phyloP scores from a whole-genome alignment of 208 protist genomes.

The Leishmania martiniquensis region DNA sequence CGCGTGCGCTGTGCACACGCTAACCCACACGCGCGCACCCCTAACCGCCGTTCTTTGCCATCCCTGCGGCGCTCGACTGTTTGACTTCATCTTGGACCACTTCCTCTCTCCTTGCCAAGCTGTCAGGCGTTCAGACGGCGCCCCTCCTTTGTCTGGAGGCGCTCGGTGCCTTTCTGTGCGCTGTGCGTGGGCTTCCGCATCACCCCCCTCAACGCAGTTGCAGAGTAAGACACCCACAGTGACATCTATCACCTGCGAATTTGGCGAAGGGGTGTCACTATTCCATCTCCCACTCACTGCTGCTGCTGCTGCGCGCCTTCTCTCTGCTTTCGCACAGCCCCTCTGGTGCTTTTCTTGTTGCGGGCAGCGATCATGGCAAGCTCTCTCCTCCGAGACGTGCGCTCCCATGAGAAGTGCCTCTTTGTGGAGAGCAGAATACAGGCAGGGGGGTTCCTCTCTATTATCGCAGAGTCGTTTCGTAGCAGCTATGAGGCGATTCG shows the following conservation, averaged over 20 bases:
- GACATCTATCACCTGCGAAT: neutral
- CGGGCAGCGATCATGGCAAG: neutral
- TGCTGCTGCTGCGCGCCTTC: neutral
- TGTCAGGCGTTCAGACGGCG: neutral
- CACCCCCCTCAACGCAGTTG: neutral
- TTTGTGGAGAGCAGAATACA: conserved; percentile 65
- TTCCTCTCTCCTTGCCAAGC: neutral
- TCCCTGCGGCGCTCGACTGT: neutral
- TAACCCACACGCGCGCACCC: neutral
- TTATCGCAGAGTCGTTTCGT: conserved; percentile 82
- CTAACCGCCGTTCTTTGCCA: neutral
- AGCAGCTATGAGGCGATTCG: conserved; percentile 47
- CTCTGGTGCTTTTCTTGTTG: neutral
- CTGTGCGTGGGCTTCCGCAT: neutral
- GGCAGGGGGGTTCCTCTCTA: conserved; percentile 51
- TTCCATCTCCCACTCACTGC: neutral
- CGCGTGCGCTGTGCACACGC: neutral
- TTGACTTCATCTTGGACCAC: neutral
- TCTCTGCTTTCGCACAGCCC: neutral
- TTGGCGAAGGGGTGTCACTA: too few relatives aligned
- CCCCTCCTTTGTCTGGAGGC: neutral
- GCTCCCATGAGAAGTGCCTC: conserved; percentile 42
- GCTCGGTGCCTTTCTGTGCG: neutral
- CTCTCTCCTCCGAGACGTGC: neutral
- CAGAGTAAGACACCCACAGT: neutral